phyloP scores from a whole-genome alignment of 306 rosid genomes.

The Nissolia schottii region DNA sequence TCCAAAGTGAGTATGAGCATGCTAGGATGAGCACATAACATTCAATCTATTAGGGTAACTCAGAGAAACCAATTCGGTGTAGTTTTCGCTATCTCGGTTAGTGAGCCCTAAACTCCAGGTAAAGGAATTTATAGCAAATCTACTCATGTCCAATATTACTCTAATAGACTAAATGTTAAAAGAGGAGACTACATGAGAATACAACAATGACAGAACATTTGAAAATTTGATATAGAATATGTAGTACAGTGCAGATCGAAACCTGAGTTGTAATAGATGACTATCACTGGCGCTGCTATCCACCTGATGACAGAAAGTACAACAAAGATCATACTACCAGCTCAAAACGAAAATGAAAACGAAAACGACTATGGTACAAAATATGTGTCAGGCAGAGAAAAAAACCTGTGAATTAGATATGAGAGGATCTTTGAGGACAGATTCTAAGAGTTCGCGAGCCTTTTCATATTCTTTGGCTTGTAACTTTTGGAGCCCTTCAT shows the following conservation, averaged over 20 bases:
- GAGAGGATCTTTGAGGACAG: slow-evolving; percentile 79
- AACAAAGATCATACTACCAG: not conserved
- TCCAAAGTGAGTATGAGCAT: not conserved
- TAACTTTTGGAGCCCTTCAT: slow-evolving; percentile 82
- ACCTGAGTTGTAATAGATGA: slow-evolving; percentile 96
- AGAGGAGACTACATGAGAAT: not conserved
- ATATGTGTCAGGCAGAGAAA: not conserved
- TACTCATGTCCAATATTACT: not conserved
- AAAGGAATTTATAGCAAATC: not conserved
- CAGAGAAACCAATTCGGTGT: too few relatives aligned
- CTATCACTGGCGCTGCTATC: slow-evolving; percentile 70
- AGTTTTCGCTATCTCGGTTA: too few relatives aligned
- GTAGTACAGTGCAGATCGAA: slow-evolving; percentile 6
- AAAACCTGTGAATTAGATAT: slow-evolving; percentile 63
- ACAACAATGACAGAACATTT: slow-evolving; percentile 3
- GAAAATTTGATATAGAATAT: not conserved
- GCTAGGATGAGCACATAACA: too few relatives aligned
- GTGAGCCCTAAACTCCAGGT: not conserved
- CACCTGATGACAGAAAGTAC: slow-evolving; percentile 44
- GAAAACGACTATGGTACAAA: not conserved
- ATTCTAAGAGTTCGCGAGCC: slow-evolving; percentile 77
- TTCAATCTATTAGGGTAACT: too few relatives aligned
- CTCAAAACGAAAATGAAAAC: not conserved
- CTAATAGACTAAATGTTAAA: not conserved
- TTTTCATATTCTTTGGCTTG: slow-evolving; percentile 80